These are phyloP conservation scores for Gossypium mustelinum DNA, from an alignment of 345 rosid species.

Conservation along the genomic window DNA sequence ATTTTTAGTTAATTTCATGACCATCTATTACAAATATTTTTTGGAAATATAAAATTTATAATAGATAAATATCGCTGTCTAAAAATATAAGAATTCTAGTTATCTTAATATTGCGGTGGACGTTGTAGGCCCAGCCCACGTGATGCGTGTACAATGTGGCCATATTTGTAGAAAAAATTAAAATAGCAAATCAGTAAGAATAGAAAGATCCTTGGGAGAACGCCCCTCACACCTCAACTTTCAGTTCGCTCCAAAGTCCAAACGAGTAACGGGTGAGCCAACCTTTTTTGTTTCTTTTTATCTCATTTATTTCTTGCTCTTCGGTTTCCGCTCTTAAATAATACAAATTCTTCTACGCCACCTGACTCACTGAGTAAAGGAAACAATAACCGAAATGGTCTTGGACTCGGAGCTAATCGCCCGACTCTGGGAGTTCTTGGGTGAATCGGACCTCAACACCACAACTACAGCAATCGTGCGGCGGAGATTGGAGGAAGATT, in stretches of 20 bases:
- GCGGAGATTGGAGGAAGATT: conserved; percentile 43
- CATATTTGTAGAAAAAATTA: background rate
- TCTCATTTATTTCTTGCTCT: conserved; percentile 9
- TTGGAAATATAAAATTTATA: too few relatives aligned
- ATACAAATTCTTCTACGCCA: conserved; percentile 1
- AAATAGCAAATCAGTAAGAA: background rate
- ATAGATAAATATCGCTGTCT: too few relatives aligned
- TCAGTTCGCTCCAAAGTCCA: conserved; percentile 5
- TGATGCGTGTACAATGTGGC: background rate
- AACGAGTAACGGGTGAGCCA: conserved; percentile 25
- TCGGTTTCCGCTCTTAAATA: background rate
- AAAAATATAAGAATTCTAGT: too few relatives aligned
- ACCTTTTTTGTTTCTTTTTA: background rate
- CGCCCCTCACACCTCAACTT: background rate
- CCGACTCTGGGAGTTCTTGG: conserved; percentile 34
- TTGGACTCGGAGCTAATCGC: conserved; percentile 40
- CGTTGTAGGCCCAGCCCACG: background rate
- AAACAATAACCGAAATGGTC: conserved; percentile 27
- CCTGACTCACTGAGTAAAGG: background rate
- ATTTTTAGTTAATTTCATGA: too few relatives aligned
- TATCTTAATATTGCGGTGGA: background rate
- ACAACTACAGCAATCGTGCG: conserved; percentile 42
- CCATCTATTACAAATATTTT: too few relatives aligned
- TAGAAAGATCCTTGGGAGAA: background rate
- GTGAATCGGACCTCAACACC: conserved; percentile 42